Evolutionary conservation across 2,329 filamentous ascomycete genomes (phyloP).

Genomic region (Achaetomium macrosporum): DNA sequence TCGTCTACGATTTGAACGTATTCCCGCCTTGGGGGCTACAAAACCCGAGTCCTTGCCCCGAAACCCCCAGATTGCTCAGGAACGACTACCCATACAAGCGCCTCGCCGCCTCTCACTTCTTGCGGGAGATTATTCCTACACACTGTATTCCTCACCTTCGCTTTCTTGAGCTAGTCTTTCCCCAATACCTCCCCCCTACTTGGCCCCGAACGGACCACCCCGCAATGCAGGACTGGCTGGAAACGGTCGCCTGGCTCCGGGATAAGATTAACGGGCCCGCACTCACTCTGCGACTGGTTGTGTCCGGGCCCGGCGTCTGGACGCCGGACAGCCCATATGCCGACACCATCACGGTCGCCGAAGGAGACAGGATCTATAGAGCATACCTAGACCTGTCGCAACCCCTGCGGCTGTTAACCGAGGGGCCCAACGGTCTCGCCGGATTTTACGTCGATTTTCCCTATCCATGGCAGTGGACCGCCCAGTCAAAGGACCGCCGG

Average conservation of each 20-base stretch:
- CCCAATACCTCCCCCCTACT: background rate
- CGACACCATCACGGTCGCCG: background rate
- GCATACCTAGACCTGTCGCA: background rate
- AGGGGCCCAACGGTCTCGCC: background rate
- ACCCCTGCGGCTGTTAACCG: background rate
- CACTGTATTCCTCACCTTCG: constrained; percentile 1
- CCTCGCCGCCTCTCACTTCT: constrained; percentile 2
- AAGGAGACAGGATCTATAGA: background rate
- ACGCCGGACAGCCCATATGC: background rate
- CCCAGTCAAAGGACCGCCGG: background rate
- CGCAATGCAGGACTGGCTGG: constrained; percentile 4
- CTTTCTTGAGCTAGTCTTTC: constrained; percentile 9
- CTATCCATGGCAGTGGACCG: background rate
- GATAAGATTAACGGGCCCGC: constrained; percentile 5
- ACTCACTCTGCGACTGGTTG: constrained; percentile 4
- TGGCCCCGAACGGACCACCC: background rate
- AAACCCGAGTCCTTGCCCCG: too few relatives aligned
- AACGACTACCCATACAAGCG: background rate
- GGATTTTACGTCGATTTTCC: background rate
- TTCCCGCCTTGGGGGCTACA: too few relatives aligned
- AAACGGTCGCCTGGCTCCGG: constrained; percentile 3
- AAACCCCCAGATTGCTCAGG: background rate
- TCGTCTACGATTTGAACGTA: background rate
- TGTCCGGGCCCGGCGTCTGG: background rate
- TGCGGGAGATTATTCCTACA: constrained; percentile 6